Base-by-base conservation (phyloP, 148 eudicot species). In the Cornus controversa region DNA sequence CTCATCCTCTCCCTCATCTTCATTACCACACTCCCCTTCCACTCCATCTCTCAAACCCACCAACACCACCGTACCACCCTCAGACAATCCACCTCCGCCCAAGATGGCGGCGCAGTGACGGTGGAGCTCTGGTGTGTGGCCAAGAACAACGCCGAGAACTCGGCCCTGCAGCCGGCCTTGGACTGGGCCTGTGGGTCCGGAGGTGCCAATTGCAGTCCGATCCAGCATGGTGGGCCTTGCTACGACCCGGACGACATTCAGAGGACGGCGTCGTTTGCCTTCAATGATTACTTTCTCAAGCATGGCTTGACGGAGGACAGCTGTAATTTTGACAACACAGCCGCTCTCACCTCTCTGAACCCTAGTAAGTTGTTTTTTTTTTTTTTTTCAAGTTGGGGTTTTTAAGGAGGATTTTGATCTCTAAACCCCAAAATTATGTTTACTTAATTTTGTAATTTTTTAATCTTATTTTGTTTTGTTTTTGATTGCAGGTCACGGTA, bases 121-220 rank as follows among this genome's bases (percentile, higher is more conserved):
- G 81, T 78, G 77, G 82, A 86, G 73, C 87, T 95, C 10, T 95
- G 99, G 99, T 95, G 99, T 78, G 99, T 95, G 72, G 99, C 97
- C 23, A 95, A 87, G 89, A 95, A 95, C 92, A 95, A 93, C 84
- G 99, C 97, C 26, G 93, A 93, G 27, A 93, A 89, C 74, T 23
- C 90, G 0, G 85, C 92, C 54, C 84, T 95, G 1, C 93, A 89
- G 83, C 68, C 82, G 28, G 96, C 99, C 0, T 54, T 95, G 62
- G 89, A 88, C 42, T 95, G 99, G 99, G 91, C 99, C 22, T 95
- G 99, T 77, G 93, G 97, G 57, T 75, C 86, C 0, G 98, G 97
- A 1, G 89, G 87, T 1, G 89, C 93, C 7, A 82, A 93, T 53
- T 95, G 99, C 66, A 84, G 90, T 65, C 89, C 94, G 22, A 90